Evolutionary conservation across 176 grass and related monocot species (phyloP), one percentile per base, ranked within the genome.

Genomic region (Oryza glumipatula): DNA sequence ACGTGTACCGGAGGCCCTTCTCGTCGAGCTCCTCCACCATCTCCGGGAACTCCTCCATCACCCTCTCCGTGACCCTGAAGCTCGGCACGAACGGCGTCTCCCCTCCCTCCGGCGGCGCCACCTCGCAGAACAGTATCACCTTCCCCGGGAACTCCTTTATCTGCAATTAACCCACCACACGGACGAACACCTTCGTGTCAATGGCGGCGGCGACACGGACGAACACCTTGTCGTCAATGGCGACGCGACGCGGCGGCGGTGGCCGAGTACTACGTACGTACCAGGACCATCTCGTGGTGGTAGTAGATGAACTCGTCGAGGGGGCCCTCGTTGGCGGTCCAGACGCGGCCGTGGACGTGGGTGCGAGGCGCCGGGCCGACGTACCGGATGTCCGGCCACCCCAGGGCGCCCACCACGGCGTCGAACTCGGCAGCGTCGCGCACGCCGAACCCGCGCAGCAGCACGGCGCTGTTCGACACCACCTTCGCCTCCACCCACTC

Each of bases 71-170:
- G 32, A 94, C 92, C 2, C 86, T 83, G 78, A 91, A 94, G 86
- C 92, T 94, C 54, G 92, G 89, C 70, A 94, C 89, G 61, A 94
- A 82, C 3, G 89, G 89, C 32, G 92, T 94, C 84, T 94, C 83
- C 8, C 92, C 89, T 51, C 92, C 92, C 47, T 76, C 77, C 46
- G 92, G 86, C 7, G 89, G 92, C 4, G 92, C 86, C 43, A 86
- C 70, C 76, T 89, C 65, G 75, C 90, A 89, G 80, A 92, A 92
- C n/a, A 89, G 79, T 73, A 92, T 92, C 74, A 92, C 83, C 74
- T 71, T 83, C 39, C 21, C 17, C 3, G 86, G 90, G 8, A 80
- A 90, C 78, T 87, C 85, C 41, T 89, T 88, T 58, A 89, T 89
- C 84, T 86, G 13, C 43, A 69, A 64, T 9, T 32, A 32, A 36